Base-by-base conservation (phyloP, 495 filamentous ascomycete genomes). In the Astrocystis sublimbata region DNA sequence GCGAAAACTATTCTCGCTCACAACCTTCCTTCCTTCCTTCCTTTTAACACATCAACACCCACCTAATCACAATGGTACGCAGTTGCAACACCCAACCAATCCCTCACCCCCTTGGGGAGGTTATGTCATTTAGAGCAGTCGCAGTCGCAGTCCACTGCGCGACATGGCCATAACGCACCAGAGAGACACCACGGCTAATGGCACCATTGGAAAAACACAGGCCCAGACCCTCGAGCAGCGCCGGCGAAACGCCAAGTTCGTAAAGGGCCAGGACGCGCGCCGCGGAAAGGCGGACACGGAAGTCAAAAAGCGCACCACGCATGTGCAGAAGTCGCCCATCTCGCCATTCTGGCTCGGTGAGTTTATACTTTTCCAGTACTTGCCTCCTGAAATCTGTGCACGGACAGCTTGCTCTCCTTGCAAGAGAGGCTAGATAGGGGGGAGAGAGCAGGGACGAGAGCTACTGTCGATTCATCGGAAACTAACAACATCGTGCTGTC, bases 221-320 rank as follows among this genome's bases (percentile, higher is more conserved):
- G 89, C 89, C 28, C 94, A 98, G 88, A 98, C 94, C 63, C 93
- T 92, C 30, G 86, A 92, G 74, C 96, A 98, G 80, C 89, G 93
- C 65, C 86, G 85, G 70, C 89, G 90, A 38, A 98, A 98, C 78
- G 87, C 88, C 60, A 88, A 88, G 66, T 98, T 89, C 75, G 88
- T 86, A 40, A 89, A 90, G 71, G 81, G 86, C 38, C 87, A 97
- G 74, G 87, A 88, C 62, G 82, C 83, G 23, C 93, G 91, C 72
- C 86, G 89, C 64, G 94, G 94, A 65, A 97, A 94, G 79, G 86
- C 89, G 21, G 85, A 88, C 62, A 79, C 74, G 24, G 81, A 83
- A 21, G 69, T 86, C 63, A 93, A 92, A 81, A 85, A 88, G 73
- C 83, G 82, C 68, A 73, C 79, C 64, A 87, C 86, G 73, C 74